Evolutionary conservation across 306 rosid species (phyloP).

Genomic region (Ziziphus jujuba): DNA sequence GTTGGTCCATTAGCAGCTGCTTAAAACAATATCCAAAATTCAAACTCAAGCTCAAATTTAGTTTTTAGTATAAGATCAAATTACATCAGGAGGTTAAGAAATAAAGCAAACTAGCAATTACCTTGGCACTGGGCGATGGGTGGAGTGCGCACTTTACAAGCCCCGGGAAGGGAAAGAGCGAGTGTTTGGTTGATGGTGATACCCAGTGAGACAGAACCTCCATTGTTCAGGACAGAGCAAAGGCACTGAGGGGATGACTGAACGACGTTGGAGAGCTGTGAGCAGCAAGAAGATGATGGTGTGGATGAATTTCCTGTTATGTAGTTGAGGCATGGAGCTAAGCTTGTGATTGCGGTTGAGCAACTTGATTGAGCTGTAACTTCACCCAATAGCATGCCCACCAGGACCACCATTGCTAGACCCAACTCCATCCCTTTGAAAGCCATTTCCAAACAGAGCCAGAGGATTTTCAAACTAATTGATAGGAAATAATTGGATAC

Average conservation of each 20-base stretch:
- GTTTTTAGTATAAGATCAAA: not conserved
- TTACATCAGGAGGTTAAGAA: not conserved
- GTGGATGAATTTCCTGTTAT: conserved; percentile 56
- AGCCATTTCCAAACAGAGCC: too few relatives aligned
- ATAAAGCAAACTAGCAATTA: not conserved
- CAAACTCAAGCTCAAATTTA: not conserved
- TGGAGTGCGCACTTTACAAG: conserved; percentile 66
- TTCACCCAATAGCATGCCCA: conserved; percentile 29
- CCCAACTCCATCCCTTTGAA: conserved; percentile 23
- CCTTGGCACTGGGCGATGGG: conserved; percentile 60
- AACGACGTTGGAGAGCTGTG: conserved; percentile 57
- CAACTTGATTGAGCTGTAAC: conserved; percentile 60
- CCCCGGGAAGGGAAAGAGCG: conserved; percentile 60
- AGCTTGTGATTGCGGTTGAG: conserved; percentile 36
- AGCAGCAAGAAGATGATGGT: conserved; percentile 72
- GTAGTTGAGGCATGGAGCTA: conserved; percentile 62
- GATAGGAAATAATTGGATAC: too few relatives aligned
- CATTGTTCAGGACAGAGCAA: conserved; percentile 50
- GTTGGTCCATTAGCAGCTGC: conserved; percentile 45
- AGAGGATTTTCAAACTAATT: too few relatives aligned
- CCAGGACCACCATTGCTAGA: conserved; percentile 36
- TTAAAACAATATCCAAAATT: not conserved
- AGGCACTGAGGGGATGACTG: conserved; percentile 74
- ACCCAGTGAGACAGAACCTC: conserved; percentile 52
- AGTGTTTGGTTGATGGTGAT: conserved; percentile 57